Percentiles rank a stretch among this genome's conserved stretches.
Evolutionary conservation across 2,329 filamentous ascomycete species (phyloP).

Genomic region (Lecanoromycetidae sp.): DNA sequence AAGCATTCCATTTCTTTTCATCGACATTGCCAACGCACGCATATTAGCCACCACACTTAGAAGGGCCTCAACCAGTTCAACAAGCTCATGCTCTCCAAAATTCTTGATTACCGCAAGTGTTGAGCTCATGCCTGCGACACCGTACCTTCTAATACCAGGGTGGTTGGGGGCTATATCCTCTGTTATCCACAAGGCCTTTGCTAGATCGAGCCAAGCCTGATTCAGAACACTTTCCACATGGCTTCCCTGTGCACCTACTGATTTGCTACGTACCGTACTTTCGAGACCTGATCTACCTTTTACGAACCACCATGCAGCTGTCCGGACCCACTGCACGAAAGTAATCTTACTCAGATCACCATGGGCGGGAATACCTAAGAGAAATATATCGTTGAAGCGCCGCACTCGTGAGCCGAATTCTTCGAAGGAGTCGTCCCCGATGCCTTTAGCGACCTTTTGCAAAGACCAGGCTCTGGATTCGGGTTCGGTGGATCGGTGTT

Average conservation of each 20-base stretch:
- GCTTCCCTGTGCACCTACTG: conserved; percentile 42
- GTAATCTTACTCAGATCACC: conserved; percentile 43
- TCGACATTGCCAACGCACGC: conserved; percentile 64
- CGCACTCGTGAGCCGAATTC: conserved; percentile 59
- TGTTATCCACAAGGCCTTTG: conserved; percentile 75
- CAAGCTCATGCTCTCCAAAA: conserved; percentile 34
- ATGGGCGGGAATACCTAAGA: conserved; percentile 43
- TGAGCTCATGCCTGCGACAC: conserved; percentile 29
- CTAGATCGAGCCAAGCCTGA: conserved; percentile 74
- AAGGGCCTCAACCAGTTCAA: conserved; percentile 38
- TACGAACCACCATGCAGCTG: conserved; percentile 80
- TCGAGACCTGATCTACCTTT: conserved; percentile 69
- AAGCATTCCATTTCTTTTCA: conserved; percentile 71
- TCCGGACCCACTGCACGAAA: conserved; percentile 56
- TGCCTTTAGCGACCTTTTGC: conserved; percentile 30
- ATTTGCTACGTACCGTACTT: conserved; percentile 51
- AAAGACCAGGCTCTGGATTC: conserved; percentile 24
- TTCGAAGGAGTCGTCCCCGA: conserved; percentile 53
- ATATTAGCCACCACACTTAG: conserved; percentile 52
- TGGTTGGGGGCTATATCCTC: conserved; percentile 31
- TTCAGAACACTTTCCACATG: conserved; percentile 41
- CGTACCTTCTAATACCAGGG: conserved; percentile 30
- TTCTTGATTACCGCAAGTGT: conserved; percentile 31
- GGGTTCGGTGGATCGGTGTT: conserved; percentile 12
- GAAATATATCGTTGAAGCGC: conserved; percentile 65